Conservation (phyloP, 1,284 basidiomycete species). For the Leucoagaricus sp. region DNA sequence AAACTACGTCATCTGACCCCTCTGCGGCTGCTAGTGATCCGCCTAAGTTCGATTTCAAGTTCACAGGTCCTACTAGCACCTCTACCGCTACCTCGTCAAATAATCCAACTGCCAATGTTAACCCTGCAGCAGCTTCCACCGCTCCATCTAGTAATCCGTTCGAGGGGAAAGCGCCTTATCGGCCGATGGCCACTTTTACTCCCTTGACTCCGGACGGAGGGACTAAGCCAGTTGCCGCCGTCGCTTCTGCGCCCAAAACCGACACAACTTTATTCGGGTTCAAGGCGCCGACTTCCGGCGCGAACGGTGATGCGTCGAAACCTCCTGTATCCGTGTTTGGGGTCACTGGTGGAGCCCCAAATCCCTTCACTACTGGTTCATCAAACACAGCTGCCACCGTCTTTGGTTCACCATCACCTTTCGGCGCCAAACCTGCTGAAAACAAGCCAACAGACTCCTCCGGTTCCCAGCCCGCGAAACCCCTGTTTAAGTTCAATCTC, state of each 20-base stretch:
- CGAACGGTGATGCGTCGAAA: neutral
- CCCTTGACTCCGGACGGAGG: constrained; percentile 6
- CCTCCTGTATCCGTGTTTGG: constrained; percentile 16
- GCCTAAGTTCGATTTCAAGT: constrained; percentile 24
- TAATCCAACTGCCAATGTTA: constrained; percentile 5
- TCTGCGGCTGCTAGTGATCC: constrained; percentile 13
- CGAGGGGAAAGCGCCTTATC: neutral
- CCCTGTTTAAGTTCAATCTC: constrained; percentile 7
- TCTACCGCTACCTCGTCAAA: neutral
- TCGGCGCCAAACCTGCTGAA: constrained; percentile 6
- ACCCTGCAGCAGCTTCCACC: constrained; percentile 7
- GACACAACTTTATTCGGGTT: constrained; percentile 6
- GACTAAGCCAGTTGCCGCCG: neutral
- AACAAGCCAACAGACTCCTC: constrained; percentile 7
- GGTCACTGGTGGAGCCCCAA: constrained; percentile 5
- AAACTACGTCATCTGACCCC: constrained; percentile 4
- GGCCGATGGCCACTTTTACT: neutral
- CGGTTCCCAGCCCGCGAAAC: neutral
- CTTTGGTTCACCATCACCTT: neutral
- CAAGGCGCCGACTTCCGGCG: constrained; percentile 6
- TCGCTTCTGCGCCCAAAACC: neutral
- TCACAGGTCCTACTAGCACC: neutral
- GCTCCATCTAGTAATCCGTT: constrained; percentile 7
- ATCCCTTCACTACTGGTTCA: neutral
- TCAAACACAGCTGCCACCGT: neutral